Conservation (phyloP, 345 rosid genomes). For the Microthlaspi erraticum region DNA sequence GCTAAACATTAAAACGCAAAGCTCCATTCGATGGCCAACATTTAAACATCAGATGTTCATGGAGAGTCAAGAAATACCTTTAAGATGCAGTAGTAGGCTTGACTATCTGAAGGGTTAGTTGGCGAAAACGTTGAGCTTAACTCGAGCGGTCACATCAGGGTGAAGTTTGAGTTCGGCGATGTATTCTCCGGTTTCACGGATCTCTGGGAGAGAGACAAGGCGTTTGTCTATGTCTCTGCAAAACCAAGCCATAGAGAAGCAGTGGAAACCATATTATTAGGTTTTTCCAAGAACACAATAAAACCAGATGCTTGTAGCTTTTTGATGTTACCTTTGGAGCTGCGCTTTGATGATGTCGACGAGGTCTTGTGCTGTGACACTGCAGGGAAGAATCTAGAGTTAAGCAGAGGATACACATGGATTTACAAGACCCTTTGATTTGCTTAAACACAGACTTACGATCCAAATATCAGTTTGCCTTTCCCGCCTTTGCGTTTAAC, state of each 20-base stretch:
- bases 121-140: slow-evolving; percentile 77
- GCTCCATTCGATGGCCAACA: not conserved
- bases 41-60: not conserved
- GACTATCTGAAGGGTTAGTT: slow-evolving; percentile 52
- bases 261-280: not conserved
- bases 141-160: slow-evolving; percentile 86
- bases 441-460: slow-evolving; percentile 51
- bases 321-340: slow-evolving; percentile 70
- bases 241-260: slow-evolving; percentile 14
- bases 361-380: slow-evolving; percentile 94
- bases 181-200: slow-evolving; percentile 92
- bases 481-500: slow-evolving; percentile 96
- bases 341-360: slow-evolving; percentile 93
- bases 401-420: slow-evolving; percentile 33
- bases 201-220: slow-evolving; percentile 77
- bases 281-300: not conserved
- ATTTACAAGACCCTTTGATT: slow-evolving; percentile 3
- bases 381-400: slow-evolving; percentile 43
- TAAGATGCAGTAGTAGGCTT: slow-evolving; percentile 1
- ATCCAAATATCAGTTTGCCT: slow-evolving; percentile 89
- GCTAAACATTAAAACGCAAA: slow-evolving; percentile 12
- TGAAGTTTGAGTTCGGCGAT: slow-evolving; percentile 92
- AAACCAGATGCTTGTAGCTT: not conserved
- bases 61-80: slow-evolving; percentile 21
- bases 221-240: slow-evolving; percentile 90